Conservation (phyloP, 2,329 filamentous ascomycete genomes). For the Tolypocladium amazonense region DNA sequence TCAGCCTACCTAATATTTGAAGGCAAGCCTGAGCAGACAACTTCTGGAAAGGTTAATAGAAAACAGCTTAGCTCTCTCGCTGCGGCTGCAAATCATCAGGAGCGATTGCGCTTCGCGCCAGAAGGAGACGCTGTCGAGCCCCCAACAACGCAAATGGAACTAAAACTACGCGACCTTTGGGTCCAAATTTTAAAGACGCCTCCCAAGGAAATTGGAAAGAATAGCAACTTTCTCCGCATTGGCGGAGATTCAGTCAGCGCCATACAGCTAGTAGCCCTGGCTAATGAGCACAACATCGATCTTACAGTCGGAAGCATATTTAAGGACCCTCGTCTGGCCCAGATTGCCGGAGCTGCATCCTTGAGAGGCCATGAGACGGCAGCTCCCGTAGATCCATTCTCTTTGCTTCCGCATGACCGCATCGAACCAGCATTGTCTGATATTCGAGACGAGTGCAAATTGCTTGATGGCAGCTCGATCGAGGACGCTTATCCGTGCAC, state of each 20-base stretch:
- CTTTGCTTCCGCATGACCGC: not conserved
- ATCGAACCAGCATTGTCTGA: not conserved
- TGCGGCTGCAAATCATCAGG: not conserved
- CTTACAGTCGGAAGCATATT: not conserved
- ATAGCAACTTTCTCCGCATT: not conserved
- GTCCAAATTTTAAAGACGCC: not conserved
- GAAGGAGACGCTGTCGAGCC: not conserved
- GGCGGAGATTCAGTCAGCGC: not conserved
- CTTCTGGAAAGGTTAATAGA: not conserved
- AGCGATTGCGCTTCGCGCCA: not conserved
- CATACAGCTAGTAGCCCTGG: not conserved
- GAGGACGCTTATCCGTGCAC: conserved; percentile 21
- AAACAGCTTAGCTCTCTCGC: not conserved
- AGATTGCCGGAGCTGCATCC: not conserved
- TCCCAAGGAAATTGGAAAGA: not conserved
- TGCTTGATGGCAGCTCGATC: not conserved
- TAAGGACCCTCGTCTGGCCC: not conserved
- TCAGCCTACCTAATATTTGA: not conserved
- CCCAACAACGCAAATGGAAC: not conserved
- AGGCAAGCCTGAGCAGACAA: not conserved
- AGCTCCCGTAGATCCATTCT: not conserved
- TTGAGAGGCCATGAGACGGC: not conserved
- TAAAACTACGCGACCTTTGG: not conserved
- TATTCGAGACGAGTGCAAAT: not conserved
- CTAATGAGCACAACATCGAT: not conserved